Evolutionary conservation across 768 basidiomycete genomes (phyloP).

Genomic region (Suillus tomentosus): DNA sequence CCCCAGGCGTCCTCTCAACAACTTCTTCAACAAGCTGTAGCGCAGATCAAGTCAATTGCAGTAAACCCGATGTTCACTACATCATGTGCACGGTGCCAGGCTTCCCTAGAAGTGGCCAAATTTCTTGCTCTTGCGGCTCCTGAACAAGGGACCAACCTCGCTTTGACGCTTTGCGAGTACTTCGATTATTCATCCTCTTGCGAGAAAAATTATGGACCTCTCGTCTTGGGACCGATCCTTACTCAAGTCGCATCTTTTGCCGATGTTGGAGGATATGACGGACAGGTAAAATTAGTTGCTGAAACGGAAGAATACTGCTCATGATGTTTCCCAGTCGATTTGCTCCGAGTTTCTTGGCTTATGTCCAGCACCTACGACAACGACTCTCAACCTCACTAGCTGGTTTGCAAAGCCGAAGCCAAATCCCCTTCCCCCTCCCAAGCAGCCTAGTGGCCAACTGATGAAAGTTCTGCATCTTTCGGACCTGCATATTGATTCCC

Average conservation of each 20-base stretch:
- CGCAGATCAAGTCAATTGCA: conserved; percentile 58
- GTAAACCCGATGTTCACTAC: conserved; percentile 55
- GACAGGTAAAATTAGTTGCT: conserved; percentile 48
- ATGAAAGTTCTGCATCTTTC: conserved; percentile 78
- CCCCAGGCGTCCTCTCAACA: conserved; percentile 47
- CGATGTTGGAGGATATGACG: conserved; percentile 71
- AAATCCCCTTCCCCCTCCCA: conserved; percentile 58
- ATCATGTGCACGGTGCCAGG: conserved; percentile 64
- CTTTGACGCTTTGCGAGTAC: conserved; percentile 60
- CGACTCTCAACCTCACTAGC: conserved; percentile 59
- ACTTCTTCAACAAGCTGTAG: conserved; percentile 53
- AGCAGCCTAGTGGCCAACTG: conserved; percentile 60
- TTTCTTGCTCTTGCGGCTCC: conserved; percentile 68
- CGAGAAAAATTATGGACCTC: conserved; percentile 45
- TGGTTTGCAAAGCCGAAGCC: conserved; percentile 85
- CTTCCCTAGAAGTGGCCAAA: conserved; percentile 62
- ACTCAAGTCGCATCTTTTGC: conserved; percentile 75
- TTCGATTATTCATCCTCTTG: conserved; percentile 58
- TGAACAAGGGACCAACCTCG: conserved; percentile 55
- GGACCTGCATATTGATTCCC: conserved; percentile 75
- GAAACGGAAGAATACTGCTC: not conserved
- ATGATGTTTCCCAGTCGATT: conserved; percentile 41
- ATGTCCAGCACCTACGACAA: conserved; percentile 59
- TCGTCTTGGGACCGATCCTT: conserved; percentile 57
- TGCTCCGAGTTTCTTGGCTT: conserved; percentile 60